Conservation (phyloP, 2,329 filamentous ascomycete genomes). For the Lasiodiplodia hormozganensis region DNA sequence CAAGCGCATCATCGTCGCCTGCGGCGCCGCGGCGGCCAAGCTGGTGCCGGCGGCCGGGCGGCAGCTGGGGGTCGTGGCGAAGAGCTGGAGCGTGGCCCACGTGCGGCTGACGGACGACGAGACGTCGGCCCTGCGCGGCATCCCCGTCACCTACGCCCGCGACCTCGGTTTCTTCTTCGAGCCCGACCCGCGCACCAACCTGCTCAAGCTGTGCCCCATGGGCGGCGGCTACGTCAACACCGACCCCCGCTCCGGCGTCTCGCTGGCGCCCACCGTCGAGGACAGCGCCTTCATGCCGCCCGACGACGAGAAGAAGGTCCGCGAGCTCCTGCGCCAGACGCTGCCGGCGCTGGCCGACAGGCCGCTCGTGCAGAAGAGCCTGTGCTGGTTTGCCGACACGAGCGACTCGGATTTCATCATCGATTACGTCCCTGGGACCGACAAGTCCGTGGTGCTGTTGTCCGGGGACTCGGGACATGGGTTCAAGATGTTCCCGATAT, state of each 20-base stretch:
- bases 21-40: constrained; percentile 58
- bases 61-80: constrained; percentile 58
- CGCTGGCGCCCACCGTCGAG: constrained; percentile 47
- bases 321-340: constrained; percentile 58
- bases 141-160: constrained; percentile 67
- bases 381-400: constrained; percentile 72
- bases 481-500: constrained; percentile 68
- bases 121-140: constrained; percentile 59
- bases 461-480: constrained; percentile 66
- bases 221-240: constrained; percentile 64
- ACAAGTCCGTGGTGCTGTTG: constrained; percentile 56
- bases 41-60: constrained; percentile 59
- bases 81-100: constrained; percentile 67
- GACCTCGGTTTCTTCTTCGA: constrained; percentile 72
- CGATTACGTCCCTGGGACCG: constrained; percentile 62
- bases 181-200: constrained; percentile 63
- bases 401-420: constrained; percentile 66
- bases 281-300: constrained; percentile 59
- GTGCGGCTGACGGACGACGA: constrained; percentile 64
- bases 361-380: constrained; percentile 61
- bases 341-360: constrained; percentile 61
- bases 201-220: constrained; percentile 67
- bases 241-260: constrained; percentile 50
- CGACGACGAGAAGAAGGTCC: constrained; percentile 60
- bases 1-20: constrained; percentile 57